These are phyloP conservation scores for Rhodosporidiobolus sp. DNA, from an alignment of 768 basidiomycete species.

Conservation along the genomic window DNA sequence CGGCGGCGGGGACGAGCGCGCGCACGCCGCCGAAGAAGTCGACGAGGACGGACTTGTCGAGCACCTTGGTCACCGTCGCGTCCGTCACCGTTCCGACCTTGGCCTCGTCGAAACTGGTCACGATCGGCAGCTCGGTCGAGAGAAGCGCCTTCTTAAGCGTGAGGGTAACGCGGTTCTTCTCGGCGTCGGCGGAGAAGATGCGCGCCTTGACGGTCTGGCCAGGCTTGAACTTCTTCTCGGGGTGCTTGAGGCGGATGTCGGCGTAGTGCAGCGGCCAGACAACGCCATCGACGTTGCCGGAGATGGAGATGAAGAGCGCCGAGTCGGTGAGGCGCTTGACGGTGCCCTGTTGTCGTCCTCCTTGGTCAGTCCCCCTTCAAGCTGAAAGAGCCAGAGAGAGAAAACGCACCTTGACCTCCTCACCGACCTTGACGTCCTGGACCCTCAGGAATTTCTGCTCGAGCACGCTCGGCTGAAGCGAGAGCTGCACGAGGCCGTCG, in stretches of 20 bases:
- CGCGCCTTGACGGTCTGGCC: constrained; percentile 80
- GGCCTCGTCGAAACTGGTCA: constrained; percentile 65
- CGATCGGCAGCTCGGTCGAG: constrained; percentile 69
- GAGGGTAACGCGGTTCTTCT: constrained; percentile 72
- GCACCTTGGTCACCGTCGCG: constrained; percentile 77
- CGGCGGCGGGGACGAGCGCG: constrained; percentile 72
- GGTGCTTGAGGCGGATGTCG: constrained; percentile 85
- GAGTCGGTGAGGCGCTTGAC: constrained; percentile 78
- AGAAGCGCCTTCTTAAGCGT: constrained; percentile 89
- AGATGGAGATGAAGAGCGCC: constrained; percentile 78
- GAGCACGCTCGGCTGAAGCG: constrained; percentile 74
- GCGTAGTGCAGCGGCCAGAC: constrained; percentile 94
- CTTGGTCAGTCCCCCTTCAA: background rate
- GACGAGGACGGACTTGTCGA: constrained; percentile 73
- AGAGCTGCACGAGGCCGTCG: constrained; percentile 85
- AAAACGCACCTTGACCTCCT: constrained; percentile 66
- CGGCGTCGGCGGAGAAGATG: constrained; percentile 79
- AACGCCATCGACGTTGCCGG: constrained; percentile 84
- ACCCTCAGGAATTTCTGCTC: constrained; percentile 82
- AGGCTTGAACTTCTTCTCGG: constrained; percentile 80
- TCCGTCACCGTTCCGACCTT: constrained; percentile 69
- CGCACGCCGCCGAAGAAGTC: constrained; percentile 88
- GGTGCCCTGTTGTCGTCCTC: constrained; percentile 52
- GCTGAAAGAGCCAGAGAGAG: background rate
- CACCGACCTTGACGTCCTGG: constrained; percentile 76